Base-by-base conservation (phyloP, 2,329 filamentous ascomycete genomes). In the Exophiala calicioides region DNA sequence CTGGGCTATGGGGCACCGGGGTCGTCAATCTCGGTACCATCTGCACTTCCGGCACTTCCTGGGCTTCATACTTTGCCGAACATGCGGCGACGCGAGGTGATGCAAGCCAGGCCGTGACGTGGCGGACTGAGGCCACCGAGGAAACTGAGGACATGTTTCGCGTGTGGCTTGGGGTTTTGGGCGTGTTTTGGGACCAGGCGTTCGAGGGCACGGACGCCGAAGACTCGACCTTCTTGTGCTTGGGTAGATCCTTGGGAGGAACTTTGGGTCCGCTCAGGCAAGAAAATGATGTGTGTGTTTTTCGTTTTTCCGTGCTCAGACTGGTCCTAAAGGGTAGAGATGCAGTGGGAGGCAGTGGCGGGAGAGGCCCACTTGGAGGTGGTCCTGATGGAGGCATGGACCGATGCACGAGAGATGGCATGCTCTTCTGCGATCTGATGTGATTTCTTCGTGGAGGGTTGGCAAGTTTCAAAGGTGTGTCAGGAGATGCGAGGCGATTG, bases 331-430 rank as follows among this genome's bases (percentile, higher is more conserved):
- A 23, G 6, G 23, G 35, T 18, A 38, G 15, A 18, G 21, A 43
- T 7, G 40, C 44, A 26, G 29, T 37, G 9, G 29, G 19, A 3
- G 53, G 53, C 33, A 56, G 19, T 3, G 51, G 51, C 6, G 51
- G 53, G n/a, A 56, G 32, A 16, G 53, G 53, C 2, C 36, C 44
- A 13, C 10, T 47, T 7, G 53, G 53, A 24, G 53, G 53, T 13
- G 53, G 53, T 15, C 50, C 53, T 4, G 24, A 49, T 3, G 44
- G 52, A 26, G 47, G 52, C 30, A 41, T 29, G 10, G 37, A 15
- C 3, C 30, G 16, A 21, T 35, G 33, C 13, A 42, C 29, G n/a
- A 40, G 27, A 32, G 35, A 40, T 3, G 51, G 53, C 51, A 54
- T 39, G 31, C 51, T 56, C 41, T 54, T 54, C 32, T 47, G 53